These are phyloP conservation scores for Delphinella strobiligena DNA, from an alignment of 2,329 filamentous ascomycete species.

Conservation along the genomic window DNA sequence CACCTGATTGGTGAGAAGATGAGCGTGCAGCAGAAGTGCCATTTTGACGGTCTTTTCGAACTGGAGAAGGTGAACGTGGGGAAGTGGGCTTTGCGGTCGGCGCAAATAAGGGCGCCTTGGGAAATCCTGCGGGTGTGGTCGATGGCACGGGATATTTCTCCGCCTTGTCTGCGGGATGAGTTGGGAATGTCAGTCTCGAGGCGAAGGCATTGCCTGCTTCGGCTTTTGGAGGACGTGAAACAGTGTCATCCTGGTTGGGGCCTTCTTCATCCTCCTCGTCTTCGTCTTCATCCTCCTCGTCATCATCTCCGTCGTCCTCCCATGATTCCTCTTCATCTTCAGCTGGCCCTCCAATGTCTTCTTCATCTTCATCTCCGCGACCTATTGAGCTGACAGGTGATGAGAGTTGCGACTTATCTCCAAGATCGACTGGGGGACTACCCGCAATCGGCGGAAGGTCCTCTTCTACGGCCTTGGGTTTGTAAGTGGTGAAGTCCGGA, in stretches of 20 bases:
- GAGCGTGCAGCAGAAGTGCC: conserved; percentile 33
- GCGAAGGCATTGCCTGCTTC: conserved; percentile 5
- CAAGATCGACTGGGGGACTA: conserved; percentile 34
- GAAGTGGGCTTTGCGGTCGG: conserved; percentile 10
- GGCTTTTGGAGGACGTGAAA: neutral
- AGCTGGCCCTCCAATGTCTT: conserved; percentile 24
- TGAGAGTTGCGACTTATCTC: conserved; percentile 16
- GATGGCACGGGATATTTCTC: conserved; percentile 4
- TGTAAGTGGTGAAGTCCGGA: conserved; percentile 25
- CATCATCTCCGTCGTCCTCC: conserved; percentile 19
- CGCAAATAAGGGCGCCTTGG: conserved; percentile 10
- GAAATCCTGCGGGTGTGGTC: conserved; percentile 11
- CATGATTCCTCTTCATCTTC: conserved; percentile 21
- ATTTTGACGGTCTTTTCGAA: conserved; percentile 33
- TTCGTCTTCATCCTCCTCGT: conserved; percentile 26
- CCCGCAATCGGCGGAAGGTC: conserved; percentile 32
- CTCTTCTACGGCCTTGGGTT: conserved; percentile 14
- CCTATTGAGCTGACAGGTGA: conserved; percentile 16
- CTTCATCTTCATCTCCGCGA: conserved; percentile 17
- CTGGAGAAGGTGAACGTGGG: conserved; percentile 61
- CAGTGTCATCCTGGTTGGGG: conserved; percentile 2
- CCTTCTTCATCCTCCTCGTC: conserved; percentile 31
- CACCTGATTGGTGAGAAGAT: conserved; percentile 6
- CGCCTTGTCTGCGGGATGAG: conserved; percentile 2
- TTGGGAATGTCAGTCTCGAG: conserved; percentile 9